Evolutionary conservation across 2,329 filamentous ascomycete genomes (phyloP).

Genomic region (Hypoxylon sp.): DNA sequence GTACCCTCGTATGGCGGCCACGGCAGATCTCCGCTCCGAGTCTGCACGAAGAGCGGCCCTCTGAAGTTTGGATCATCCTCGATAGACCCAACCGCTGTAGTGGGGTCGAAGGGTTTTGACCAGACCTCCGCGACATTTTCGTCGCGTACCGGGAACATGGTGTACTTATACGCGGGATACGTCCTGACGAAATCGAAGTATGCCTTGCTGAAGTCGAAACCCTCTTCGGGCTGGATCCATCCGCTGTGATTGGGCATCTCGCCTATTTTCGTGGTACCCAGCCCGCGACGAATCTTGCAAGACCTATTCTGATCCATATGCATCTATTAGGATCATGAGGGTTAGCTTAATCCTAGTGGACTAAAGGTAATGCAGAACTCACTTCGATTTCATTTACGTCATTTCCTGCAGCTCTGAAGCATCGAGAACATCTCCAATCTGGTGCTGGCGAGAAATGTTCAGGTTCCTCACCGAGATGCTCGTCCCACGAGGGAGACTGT

Average conservation of each 20-base stretch:
- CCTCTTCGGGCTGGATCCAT: constrained; percentile 26
- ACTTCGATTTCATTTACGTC: constrained; percentile 12
- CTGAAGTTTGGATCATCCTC: constrained; percentile 35
- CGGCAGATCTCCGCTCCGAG: constrained; percentile 11
- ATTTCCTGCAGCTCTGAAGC: constrained; percentile 34
- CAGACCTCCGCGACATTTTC: constrained; percentile 22
- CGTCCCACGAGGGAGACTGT: constrained; percentile 25
- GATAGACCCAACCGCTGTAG: constrained; percentile 3
- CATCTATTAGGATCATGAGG: constrained; percentile 7
- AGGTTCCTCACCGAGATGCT: neutral
- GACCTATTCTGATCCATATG: constrained; percentile 26
- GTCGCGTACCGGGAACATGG: constrained; percentile 36
- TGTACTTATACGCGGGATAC: constrained; percentile 34
- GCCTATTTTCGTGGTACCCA: constrained; percentile 5
- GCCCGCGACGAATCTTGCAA: constrained; percentile 38
- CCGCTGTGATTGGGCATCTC: constrained; percentile 40
- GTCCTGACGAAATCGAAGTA: constrained; percentile 23
- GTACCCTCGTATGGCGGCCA: constrained; percentile 40
- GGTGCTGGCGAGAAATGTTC: constrained; percentile 4
- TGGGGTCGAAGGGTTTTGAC: constrained; percentile 1
- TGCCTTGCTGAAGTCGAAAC: constrained; percentile 27
- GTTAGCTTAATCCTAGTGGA: constrained; percentile 5
- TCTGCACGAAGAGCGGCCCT: neutral
- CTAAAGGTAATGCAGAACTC: constrained; percentile 1
- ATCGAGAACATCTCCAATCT: constrained; percentile 35